Conservation (phyloP, 2,329 filamentous ascomycete genomes). For the Calonectria montana region DNA sequence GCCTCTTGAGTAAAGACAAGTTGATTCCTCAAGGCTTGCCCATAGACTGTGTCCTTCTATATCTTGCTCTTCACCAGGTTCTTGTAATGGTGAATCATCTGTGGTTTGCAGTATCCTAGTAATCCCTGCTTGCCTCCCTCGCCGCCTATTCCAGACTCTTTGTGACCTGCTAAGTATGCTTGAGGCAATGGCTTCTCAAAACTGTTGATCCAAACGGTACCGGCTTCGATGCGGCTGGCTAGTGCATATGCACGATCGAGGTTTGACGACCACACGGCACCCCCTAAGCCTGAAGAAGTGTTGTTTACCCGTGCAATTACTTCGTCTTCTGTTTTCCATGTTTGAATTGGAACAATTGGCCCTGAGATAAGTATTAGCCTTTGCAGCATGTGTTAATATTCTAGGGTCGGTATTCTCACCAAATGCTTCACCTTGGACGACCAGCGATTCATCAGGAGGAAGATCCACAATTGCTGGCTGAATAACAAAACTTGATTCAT, state of each 20-base stretch:
- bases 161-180: neutral
- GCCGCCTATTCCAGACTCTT: neutral
- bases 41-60: neutral
- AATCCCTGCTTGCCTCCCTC: neutral
- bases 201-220: neutral
- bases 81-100: slow-evolving; percentile 2
- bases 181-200: neutral
- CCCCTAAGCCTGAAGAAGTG: neutral
- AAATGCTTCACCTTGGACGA: neutral
- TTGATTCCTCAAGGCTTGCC: no score
- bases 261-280: neutral
- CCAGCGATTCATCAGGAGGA: neutral
- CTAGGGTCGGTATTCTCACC: neutral
- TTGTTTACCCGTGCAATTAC: neutral
- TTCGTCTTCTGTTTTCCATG: neutral
- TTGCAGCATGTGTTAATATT: no score
- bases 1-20: no score
- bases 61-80: neutral
- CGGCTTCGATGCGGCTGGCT: neutral
- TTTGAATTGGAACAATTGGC: neutral
- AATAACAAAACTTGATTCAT: neutral
- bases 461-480: slow-evolving; percentile 1
- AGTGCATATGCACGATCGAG: neutral
- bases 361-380: neutral
- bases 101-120: neutral